phyloP scores from a whole-genome alignment of 768 basidiomycete genomes.

The Boletus huronensis region DNA sequence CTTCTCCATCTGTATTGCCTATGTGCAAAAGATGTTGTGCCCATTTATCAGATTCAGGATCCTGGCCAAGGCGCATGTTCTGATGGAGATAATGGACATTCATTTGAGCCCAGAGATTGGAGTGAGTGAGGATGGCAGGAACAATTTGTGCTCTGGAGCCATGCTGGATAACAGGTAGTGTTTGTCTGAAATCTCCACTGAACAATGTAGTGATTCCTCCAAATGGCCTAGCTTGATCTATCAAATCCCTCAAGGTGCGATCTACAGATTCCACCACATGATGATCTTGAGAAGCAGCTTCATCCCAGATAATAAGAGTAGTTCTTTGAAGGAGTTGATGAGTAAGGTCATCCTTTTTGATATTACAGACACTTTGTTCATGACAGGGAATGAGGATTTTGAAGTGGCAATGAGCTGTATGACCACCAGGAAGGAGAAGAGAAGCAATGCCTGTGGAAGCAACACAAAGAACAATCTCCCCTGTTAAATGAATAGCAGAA shows the following conservation, averaged over 20 bases:
- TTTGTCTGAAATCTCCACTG: constrained; percentile 50
- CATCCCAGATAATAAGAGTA: constrained; percentile 20
- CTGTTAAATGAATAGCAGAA: background rate
- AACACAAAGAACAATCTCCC: background rate
- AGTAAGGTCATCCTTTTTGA: constrained; percentile 30
- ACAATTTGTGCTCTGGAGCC: constrained; percentile 31
- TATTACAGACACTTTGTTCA: constrained; percentile 31
- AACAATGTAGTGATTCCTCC: constrained; percentile 45
- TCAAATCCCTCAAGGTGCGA: background rate
- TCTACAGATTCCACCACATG: constrained; percentile 43
- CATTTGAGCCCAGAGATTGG: background rate
- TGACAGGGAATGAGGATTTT: constrained; percentile 41
- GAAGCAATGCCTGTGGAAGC: background rate
- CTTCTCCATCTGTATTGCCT: too few species aligned
- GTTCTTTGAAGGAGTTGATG: constrained; percentile 34
- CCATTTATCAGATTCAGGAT: too few species aligned
- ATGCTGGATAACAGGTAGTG: constrained; percentile 40
- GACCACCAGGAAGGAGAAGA: constrained; percentile 40
- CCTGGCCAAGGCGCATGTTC: too few species aligned
- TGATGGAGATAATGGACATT: too few species aligned
- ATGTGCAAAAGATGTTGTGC: too few species aligned
- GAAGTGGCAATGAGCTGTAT: constrained; percentile 47
- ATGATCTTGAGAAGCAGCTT: constrained; percentile 17
- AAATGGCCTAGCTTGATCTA: constrained; percentile 17
- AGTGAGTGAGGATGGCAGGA: too few species aligned